These are phyloP conservation scores for Neopestalotiopsis sp. DNA, from an alignment of 2,329 filamentous ascomycete species.

Conservation along the genomic window DNA sequence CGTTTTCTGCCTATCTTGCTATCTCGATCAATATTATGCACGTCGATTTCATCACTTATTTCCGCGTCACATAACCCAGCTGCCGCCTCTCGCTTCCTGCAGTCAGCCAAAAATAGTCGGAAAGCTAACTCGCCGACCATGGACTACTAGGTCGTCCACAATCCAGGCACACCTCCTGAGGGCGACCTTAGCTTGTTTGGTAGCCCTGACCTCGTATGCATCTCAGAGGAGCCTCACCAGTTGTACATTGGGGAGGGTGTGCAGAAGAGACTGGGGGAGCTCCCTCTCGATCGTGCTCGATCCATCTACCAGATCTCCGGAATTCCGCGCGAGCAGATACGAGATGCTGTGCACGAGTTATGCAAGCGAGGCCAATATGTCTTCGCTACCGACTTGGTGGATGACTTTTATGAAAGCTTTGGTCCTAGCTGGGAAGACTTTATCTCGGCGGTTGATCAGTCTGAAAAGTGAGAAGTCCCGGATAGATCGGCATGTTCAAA, in stretches of 20 bases:
- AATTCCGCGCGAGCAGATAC: background rate
- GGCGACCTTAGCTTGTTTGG: slow-evolving; percentile 9
- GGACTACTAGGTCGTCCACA: slow-evolving; percentile 11
- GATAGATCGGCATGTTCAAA: background rate
- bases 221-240: slow-evolving; percentile 13
- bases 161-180: slow-evolving; percentile 12
- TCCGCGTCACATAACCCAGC: background rate
- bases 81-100: background rate
- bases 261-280: slow-evolving; percentile 11
- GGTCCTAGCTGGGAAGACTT: slow-evolving; percentile 13
- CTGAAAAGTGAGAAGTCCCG: background rate
- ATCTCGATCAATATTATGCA: background rate
- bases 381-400: slow-evolving; percentile 11
- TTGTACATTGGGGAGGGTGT: background rate
- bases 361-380: slow-evolving; percentile 14
- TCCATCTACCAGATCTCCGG: slow-evolving; percentile 16
- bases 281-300: background rate
- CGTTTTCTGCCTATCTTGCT: background rate
- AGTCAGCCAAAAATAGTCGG: background rate
- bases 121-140: background rate
- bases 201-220: slow-evolving; percentile 10
- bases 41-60: background rate
- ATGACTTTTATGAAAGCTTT: slow-evolving; percentile 17
- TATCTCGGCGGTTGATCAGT: background rate
- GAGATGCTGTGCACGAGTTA: slow-evolving; percentile 4